These are phyloP conservation scores for Peribolospora baueri DNA, from an alignment of 768 basidiomycete species.

Conservation along the genomic window DNA sequence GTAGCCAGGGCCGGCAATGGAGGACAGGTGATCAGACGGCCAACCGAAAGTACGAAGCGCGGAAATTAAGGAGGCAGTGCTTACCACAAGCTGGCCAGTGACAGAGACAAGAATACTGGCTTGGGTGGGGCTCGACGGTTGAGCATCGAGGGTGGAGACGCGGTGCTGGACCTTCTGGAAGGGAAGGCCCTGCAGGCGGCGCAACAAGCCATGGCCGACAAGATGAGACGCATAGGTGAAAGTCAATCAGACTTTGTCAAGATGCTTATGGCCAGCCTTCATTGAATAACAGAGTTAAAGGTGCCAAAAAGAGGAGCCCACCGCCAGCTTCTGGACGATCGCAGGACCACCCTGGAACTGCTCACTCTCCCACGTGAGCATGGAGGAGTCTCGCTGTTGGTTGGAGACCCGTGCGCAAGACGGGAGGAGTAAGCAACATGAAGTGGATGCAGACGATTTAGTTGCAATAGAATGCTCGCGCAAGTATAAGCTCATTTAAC, in stretches of 20 bases:
- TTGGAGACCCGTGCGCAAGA: not conserved
- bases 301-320: conserved; percentile 19
- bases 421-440: not conserved
- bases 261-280: not conserved
- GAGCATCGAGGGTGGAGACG: conserved; percentile 60
- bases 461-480: conserved; percentile 9
- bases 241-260: not conserved
- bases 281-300: not conserved
- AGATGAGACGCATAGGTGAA: not conserved
- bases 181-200: conserved; percentile 35
- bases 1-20: not conserved
- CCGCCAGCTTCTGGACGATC: conserved; percentile 53
- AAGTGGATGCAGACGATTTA: conserved; percentile 2
- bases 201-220: not conserved
- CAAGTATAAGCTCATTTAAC: conserved; percentile 16
- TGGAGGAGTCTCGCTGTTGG: conserved; percentile 45
- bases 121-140: conserved; percentile 41
- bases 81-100: conserved; percentile 57
- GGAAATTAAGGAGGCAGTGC: conserved; percentile 13
- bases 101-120: conserved; percentile 54
- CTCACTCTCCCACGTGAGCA: conserved; percentile 56
- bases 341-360: conserved; percentile 30
- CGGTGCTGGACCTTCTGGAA: conserved; percentile 62
- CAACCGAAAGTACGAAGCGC: not conserved
- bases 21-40: not conserved